Percentiles rank a stretch among this genome's conserved stretches.
These are phyloP conservation scores for Elongisporangium prolatum DNA, from an alignment of 352 stramenopile genomes.

Conservation along the genomic window DNA sequence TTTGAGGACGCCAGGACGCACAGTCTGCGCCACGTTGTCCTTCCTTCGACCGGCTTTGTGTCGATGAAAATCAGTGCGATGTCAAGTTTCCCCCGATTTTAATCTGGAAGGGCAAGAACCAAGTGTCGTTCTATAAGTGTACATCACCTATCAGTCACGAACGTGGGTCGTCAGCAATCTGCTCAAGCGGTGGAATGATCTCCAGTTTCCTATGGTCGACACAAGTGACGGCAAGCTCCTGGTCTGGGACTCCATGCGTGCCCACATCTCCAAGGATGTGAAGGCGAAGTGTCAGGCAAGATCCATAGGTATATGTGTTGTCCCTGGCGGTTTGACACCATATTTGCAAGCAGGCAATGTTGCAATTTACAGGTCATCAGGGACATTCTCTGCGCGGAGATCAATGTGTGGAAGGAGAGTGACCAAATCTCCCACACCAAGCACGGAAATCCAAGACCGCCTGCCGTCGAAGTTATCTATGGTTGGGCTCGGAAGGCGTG, in stretches of 20 bases:
- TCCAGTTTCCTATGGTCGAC: conserved; percentile 3
- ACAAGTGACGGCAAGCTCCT: conserved; percentile 2
- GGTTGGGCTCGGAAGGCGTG: conserved; percentile 5
- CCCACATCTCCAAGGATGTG: conserved; percentile 5
- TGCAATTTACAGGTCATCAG: conserved; percentile 11
- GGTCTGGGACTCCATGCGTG: no score
- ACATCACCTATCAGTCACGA: neutral
- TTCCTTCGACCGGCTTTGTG: conserved; percentile 18
- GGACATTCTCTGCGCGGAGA: conserved; percentile 9
- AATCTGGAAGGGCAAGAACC: no score
- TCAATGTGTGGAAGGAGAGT: conserved; percentile 13
- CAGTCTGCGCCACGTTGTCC: conserved; percentile 16
- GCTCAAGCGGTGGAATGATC: conserved; percentile 7
- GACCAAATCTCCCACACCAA: conserved; percentile 6
- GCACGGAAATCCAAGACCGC: conserved; percentile 7
- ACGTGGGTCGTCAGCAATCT: conserved; percentile 2
- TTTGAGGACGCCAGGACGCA: conserved; percentile 16
- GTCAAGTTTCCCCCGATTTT: no score
- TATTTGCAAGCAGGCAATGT: conserved; percentile 7
- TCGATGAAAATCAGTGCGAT: conserved; percentile 17
- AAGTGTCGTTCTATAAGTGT: no score
- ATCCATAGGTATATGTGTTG: conserved; percentile 4
- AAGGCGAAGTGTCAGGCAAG: conserved; percentile 4
- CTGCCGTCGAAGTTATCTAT: conserved; percentile 6
- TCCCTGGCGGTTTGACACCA: conserved; percentile 3